A percentile compares a stretch with the other conserved stretches of the same genome.
These are phyloP conservation scores for Flaveria robusta DNA, from an alignment of 129 eudicot genomes.

Conservation along the genomic window DNA sequence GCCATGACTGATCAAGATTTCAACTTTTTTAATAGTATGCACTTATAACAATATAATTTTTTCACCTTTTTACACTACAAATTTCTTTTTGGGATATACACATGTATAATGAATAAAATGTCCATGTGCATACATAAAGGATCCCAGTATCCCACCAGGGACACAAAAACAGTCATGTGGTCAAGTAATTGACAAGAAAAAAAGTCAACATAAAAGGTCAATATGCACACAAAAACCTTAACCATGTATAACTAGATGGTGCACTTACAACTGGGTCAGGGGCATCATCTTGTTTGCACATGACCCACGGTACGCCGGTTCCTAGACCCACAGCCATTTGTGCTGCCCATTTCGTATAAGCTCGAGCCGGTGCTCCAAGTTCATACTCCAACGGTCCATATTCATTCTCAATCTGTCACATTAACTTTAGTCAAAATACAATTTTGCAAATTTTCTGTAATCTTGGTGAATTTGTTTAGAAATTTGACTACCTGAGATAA, in stretches of 20 bases:
- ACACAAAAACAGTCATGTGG: constrained; percentile 26
- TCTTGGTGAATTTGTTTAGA: neutral
- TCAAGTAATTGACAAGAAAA: constrained; percentile 10
- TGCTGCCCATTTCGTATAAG: constrained; percentile 93
- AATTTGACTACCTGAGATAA: constrained; percentile 80
- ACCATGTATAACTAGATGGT: constrained; percentile 11
- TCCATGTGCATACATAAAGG: neutral
- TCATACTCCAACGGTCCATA: constrained; percentile 94
- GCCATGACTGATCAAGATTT: constrained; percentile 2
- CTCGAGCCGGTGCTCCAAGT: constrained; percentile 79
- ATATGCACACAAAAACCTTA: constrained; percentile 13
- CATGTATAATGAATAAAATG: neutral
- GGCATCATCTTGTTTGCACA: constrained; percentile 99
- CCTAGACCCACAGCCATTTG: constrained; percentile 86
- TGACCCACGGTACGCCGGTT: constrained; percentile 99
- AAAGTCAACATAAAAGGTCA: constrained; percentile 30
- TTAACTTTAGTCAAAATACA: neutral
- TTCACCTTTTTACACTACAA: neutral
- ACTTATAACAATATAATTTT: neutral
- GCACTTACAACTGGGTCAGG: constrained; percentile 95
- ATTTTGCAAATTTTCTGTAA: constrained; percentile 3
- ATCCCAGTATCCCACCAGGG: constrained; percentile 15
- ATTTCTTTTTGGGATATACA: neutral
- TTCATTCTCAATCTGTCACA: constrained; percentile 91
- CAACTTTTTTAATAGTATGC: neutral